Base-by-base conservation (phyloP, 495 filamentous ascomycete genomes). In the Podospora australis region DNA sequence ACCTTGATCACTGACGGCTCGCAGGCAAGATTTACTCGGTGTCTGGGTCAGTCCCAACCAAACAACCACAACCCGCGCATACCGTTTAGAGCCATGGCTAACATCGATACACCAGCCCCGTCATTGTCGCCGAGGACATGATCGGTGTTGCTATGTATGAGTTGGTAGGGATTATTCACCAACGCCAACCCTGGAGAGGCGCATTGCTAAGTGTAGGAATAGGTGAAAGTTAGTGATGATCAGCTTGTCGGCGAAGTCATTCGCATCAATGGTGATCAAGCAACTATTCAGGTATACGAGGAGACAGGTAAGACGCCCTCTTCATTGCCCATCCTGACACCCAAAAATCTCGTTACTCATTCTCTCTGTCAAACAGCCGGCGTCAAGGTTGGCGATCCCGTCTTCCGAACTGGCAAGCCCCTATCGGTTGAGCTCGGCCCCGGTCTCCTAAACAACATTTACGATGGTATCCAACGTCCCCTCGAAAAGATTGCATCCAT, bases 141-240 rank as follows among this genome's bases (percentile, higher is more conserved):
- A 86, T 90, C 63, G 92, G 92, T 63, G 94, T 92, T 82, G 90
- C 92, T 62, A 97, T 99, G 94, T 96, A 99, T 78, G 92, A 99
- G 74, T 73, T 99, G 79, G 91, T 65, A 63, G 29, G 62, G n/a
- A 24, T 35, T 34, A 10, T 21, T 6, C 14, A 8, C 29, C 14
- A 30, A 8, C 14, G 3, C 20, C 16, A 32, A 24, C 7, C 2
- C 91, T 71, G 51, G 77, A 53, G 47, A 42, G 35, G 21, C 21
- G 38, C 8, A 49, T 14, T 47, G n/a, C 50, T 53, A 56, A 53
- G 20, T 46, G n/a, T 62, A 86, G 86, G 84, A 43, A 51, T 44
- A 65, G 62, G 62, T 90, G 59, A 81, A 77, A 65, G 90, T 99
- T 50, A 90, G 92, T 53, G 81, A 95, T 60, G 88, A 95, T 64